Base-by-base conservation (phyloP, 2,329 filamentous ascomycete genomes). In the Karstenula rhodostoma region DNA sequence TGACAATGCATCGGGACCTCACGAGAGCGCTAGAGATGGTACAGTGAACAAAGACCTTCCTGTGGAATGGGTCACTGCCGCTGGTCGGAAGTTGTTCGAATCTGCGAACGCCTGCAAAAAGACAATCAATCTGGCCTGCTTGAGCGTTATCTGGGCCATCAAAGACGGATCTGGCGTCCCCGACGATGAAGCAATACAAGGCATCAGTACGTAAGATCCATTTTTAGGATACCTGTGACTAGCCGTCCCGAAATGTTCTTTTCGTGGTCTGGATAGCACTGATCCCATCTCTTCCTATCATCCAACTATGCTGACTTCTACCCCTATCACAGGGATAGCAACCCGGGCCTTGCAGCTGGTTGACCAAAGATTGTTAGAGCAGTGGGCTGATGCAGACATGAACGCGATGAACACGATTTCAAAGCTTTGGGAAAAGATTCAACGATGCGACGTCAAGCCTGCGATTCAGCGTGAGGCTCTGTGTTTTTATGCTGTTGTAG, bases 1-100 rank as follows among this genome's bases (percentile, higher is more conserved):
- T n/a, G 37, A 47, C n/a, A 49, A 23, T 57, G 8, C 23, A 33
- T 6, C 61, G 47, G 19, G 8, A 61, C 40, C 5, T 44, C 29
- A 56, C 6, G 59, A 67, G 47, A 2, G 17, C 10, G 12, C n/a
- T 5, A 15, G n/a, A 29, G 13, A 47, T 9, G 17, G 15, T 29
- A 15, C 22, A 8, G 43, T 29, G 10, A 37, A 43, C 29, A 3
- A 12, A 8, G 3, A 29, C 6, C 17, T 15, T 25, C 25, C 43
- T 8, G 42, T 54, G 7, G 3, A 69, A 46, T 77, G 74, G 73
- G 67, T 53, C 37, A 76, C 74, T 44, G 58, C 65, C 13, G 66
- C 74, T 1, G 73, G 74, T 4, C 68, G 68, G 29, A 76, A 73
- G 61, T 46, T 77, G 17, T 77, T 78, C 51, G 69, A 69, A 12